These are phyloP conservation scores for Phyllosticta capitalensis DNA, from an alignment of 2,329 filamentous ascomycete genomes.

Conservation along the genomic window DNA sequence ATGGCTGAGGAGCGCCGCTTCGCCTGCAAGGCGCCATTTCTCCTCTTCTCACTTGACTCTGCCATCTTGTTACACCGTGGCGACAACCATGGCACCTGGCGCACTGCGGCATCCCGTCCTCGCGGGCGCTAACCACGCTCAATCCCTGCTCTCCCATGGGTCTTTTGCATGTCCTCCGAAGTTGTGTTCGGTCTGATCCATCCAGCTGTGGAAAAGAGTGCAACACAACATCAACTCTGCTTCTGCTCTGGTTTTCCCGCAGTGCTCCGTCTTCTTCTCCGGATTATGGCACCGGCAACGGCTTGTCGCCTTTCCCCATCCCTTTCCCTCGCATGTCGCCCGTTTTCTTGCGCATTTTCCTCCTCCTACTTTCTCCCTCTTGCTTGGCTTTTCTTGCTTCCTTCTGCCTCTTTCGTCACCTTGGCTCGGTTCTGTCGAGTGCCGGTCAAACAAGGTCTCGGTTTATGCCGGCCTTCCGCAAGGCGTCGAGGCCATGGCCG, in stretches of 20 bases:
- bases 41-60: not conserved
- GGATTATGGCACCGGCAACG: not conserved
- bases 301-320: not conserved
- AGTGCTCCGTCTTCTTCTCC: not conserved
- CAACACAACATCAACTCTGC: not conserved
- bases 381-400: not conserved
- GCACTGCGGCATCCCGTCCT: not conserved
- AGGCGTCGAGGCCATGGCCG: slow-evolving; percentile 2
- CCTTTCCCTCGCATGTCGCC: not conserved
- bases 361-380: not conserved
- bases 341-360: not conserved
- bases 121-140: not conserved
- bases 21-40: not conserved
- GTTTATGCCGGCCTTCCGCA: not conserved
- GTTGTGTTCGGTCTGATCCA: not conserved
- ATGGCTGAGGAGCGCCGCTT: not conserved
- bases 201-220: not conserved
- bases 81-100: not conserved
- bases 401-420: not conserved
- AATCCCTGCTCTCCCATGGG: not conserved
- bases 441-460: not conserved
- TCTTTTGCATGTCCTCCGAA: not conserved
- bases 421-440: not conserved
- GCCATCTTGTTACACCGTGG: not conserved
- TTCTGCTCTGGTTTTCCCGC: not conserved